phyloP scores from a whole-genome alignment of 768 basidiomycete species.

The Mycena maculata region DNA sequence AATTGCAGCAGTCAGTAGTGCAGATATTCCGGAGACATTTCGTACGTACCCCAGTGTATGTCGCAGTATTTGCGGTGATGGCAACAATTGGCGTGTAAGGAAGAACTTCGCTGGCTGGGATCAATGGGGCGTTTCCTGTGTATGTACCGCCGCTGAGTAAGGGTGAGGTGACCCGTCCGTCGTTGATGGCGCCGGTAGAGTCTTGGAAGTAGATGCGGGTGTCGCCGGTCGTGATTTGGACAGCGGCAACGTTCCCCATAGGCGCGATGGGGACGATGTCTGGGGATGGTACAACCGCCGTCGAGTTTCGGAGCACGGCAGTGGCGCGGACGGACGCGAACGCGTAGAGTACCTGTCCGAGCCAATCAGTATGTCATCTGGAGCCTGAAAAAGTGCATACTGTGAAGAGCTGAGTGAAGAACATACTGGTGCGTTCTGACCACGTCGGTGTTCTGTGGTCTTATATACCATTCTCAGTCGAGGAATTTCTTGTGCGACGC shows the following conservation, averaged over 20 bases:
- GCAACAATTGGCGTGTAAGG: constrained; percentile 14
- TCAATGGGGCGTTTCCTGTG: too few relatives aligned
- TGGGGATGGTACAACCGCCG: constrained; percentile 7
- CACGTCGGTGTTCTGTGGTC: constrained; percentile 7
- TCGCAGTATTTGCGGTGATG: constrained; percentile 13
- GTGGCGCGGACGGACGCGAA: background rate
- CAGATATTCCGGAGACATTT: background rate
- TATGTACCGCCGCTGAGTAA: background rate
- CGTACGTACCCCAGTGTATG: constrained; percentile 8
- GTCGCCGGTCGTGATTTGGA: constrained; percentile 10
- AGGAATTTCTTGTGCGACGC: too few relatives aligned
- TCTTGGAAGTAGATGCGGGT: constrained; percentile 5
- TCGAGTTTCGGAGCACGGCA: constrained; percentile 1
- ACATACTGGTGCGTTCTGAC: constrained; percentile 7
- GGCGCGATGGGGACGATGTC: constrained; percentile 8
- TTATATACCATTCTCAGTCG: too few relatives aligned
- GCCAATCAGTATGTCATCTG: background rate
- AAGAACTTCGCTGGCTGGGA: constrained; percentile 17
- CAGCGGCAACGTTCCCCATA: constrained; percentile 11
- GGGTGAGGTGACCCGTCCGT: background rate
- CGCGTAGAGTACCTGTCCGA: background rate
- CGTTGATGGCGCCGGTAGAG: constrained; percentile 1
- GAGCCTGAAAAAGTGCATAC: constrained; percentile 3
- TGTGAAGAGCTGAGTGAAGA: constrained; percentile 14
- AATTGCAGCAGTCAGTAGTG: background rate